Base-by-base conservation (phyloP, 164 flowering plant species). In the Magnolia officinalis region DNA sequence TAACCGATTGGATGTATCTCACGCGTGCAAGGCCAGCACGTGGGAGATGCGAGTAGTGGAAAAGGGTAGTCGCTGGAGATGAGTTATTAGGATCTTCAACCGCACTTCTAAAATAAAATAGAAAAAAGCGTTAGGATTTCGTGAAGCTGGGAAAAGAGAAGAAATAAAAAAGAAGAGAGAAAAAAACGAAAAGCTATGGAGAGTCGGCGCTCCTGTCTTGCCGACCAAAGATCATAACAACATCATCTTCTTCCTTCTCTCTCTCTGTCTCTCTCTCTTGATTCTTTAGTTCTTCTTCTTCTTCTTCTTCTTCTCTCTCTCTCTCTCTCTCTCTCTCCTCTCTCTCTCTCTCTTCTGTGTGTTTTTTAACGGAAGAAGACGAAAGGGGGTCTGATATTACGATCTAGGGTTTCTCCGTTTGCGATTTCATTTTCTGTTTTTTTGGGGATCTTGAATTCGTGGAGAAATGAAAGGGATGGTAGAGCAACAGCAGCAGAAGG, bases 131-230 rank as follows among this genome's bases (percentile, higher is more conserved):
- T 11, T 11, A 55, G 61, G 61, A 55, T 55, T 55, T 55, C 61
- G 61, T 55, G 31, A 64, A 50, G 29, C 49, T 19, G 67, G 45
- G 2, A 63, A 76, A 73, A 20, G 23, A 13, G 45, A 63, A 51
- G 18, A 18, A 71, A 29, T 55, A 50, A 63, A 72, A 74, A 6
- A 73, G 52, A 61, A 18, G 67, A 71, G 29, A 63, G 59, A 61
- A 23, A 51, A 37, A 71, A 58, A 52, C 23, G 66, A 78, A 85
- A 83, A 84, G 76, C 78, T 73, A 86, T 78, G 81, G 73, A 85
- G 64, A 79, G 89, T 90, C 95, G 95, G 95, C 89, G 91, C 85
- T 83, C 63, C 4, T 81, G 84, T 83, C 85, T 77, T 78, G 88
- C 96, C 90, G 91, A 88, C 96, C 89, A 86, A 81, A 82, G 77